Base-by-base conservation (phyloP, 371 early-diverging fungal genomes). In the Neoconidiobolus thromboides region DNA sequence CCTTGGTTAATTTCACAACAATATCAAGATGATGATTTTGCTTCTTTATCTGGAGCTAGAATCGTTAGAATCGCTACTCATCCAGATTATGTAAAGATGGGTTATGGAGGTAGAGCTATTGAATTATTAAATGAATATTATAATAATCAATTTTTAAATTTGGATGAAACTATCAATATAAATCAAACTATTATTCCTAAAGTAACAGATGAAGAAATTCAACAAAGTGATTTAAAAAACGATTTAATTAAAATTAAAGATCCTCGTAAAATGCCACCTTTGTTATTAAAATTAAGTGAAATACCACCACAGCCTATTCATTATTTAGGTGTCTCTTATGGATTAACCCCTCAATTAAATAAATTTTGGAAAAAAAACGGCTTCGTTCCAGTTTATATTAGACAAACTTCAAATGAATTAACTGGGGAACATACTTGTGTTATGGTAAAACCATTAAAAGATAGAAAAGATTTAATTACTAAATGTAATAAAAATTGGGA, bases 51-150 rank as follows among this genome's bases (percentile, higher is more conserved):
- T 1, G 99, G 99, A 43, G 91, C 96, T 10, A 85, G 99, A 61
- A 82, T 99, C n/a, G 97, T 99, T n/a, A 89, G 99, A 61, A 96
- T 99, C 63, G 98, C 99, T 41, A 95, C 98, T 0, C 97, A 97
- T 70, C 98, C 98, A 3, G 96, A 96, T 62, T 96, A 93, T 67
- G 77, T 84, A 53, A 80, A 86, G 64, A 98, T 96, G 99, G 99
- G 99, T 2, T 98, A 96, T 71, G 99, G 99, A 1, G 72, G 81
- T 15, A 77, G 89, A 14, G 90, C 95, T 3, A 68, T 99, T 40
- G 84, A 89, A 48, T 74, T 83, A 53, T 72, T 99, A 42, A 79
- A 81, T n/a, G 74, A 82, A 47, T 93, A 85, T 70, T 95, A 91
- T 72, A 77, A 81, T 67, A 91, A 92, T 41, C 75, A 87, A 65